Conservation (phyloP, 495 filamentous ascomycete species). For the Aspergillus hancockii region DNA sequence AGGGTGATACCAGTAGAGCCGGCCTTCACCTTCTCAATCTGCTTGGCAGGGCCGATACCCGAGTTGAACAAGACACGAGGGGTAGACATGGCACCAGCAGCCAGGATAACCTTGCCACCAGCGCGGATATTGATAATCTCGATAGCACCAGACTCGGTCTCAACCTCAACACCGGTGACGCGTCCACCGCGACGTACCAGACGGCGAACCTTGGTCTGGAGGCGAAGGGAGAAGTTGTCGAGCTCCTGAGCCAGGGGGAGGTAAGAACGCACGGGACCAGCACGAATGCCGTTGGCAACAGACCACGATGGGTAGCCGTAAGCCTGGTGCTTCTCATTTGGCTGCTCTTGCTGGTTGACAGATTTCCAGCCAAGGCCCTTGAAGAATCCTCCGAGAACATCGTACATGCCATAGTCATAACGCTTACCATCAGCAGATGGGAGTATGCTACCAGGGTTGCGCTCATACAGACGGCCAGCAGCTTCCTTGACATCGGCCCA, state of each 20-base stretch:
- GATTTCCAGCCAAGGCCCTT: conserved; percentile 55
- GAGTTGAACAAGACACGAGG: conserved; percentile 66
- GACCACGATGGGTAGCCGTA: conserved; percentile 65
- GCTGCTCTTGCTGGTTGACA: conserved; percentile 57
- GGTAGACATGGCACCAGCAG: conserved; percentile 66
- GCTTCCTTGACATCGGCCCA: conserved; percentile 56
- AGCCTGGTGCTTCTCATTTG: conserved; percentile 63
- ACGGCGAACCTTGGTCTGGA: conserved; percentile 62
- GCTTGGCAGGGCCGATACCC: conserved; percentile 61
- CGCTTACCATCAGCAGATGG: conserved; percentile 66
- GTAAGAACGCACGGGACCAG: conserved; percentile 70
- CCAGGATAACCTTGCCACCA: conserved; percentile 63
- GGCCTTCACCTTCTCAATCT: conserved; percentile 54
- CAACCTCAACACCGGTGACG: conserved; percentile 65
- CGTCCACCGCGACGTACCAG: conserved; percentile 61
- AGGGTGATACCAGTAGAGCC: conserved; percentile 45
- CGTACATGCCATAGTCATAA: conserved; percentile 65
- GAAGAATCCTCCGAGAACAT: conserved; percentile 54
- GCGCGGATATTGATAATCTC: conserved; percentile 61
- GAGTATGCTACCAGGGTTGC: conserved; percentile 66
- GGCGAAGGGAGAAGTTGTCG: conserved; percentile 66
- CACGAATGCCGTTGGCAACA: conserved; percentile 62
- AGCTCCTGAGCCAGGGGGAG: conserved; percentile 60
- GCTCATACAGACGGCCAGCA: conserved; percentile 57
- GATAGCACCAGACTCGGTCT: conserved; percentile 54